phyloP scores from a whole-genome alignment of 352 stramenopile genomes.

The Globisporangium splendens region DNA sequence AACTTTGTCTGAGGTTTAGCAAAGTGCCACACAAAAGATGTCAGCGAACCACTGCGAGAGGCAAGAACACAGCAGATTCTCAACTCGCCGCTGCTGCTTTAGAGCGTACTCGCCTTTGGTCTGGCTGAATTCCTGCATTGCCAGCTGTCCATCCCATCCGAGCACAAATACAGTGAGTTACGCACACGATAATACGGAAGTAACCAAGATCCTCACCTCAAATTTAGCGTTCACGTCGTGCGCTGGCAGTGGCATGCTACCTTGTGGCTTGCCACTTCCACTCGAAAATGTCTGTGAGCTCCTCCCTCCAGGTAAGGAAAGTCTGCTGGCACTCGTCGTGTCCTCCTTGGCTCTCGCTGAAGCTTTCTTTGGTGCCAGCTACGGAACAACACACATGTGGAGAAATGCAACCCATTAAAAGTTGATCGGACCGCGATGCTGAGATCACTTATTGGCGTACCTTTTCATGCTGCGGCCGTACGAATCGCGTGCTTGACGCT shows the following conservation, averaged over 20 bases:
- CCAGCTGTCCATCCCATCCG: constrained; percentile 18
- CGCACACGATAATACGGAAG: neutral
- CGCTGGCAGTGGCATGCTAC: neutral
- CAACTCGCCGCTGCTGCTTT: constrained; percentile 29
- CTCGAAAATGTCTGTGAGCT: neutral
- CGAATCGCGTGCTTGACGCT: constrained; percentile 6
- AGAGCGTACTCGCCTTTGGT: constrained; percentile 39
- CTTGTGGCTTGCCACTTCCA: neutral
- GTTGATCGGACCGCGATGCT: neutral
- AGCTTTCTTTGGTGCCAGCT: neutral
- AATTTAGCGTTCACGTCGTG: constrained; percentile 47
- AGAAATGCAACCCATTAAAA: neutral
- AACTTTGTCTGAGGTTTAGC: constrained; percentile 19
- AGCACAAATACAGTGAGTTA: neutral
- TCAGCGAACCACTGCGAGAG: neutral
- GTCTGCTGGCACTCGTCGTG: constrained; percentile 1
- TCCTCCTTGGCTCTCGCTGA: neutral
- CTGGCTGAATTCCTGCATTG: constrained; percentile 44
- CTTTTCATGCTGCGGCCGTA: constrained; percentile 17
- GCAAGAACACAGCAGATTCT: neutral
- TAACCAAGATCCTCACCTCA: constrained; percentile 20
- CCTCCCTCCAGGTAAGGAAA: constrained; percentile 6
- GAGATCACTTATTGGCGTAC: constrained; percentile 1
- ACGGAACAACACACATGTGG: no score
- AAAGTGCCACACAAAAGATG: neutral